These are phyloP conservation scores for Eucommia ulmoides DNA, from an alignment of 257 asterid species.

Conservation along the genomic window DNA sequence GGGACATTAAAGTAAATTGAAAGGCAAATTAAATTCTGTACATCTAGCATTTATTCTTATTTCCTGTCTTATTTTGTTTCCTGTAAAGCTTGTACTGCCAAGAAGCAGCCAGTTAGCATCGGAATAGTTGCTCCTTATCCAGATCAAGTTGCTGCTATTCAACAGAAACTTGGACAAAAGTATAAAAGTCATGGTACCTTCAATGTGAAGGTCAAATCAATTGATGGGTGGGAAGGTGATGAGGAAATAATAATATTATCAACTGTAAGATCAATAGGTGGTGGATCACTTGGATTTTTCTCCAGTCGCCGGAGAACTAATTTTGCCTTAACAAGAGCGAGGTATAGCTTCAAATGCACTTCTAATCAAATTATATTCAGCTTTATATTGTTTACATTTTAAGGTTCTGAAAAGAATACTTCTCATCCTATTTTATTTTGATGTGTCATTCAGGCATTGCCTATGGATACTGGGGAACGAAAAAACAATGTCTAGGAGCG, in stretches of 20 bases:
- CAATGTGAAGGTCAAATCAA: conserved; percentile 42
- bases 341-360: conserved; percentile 21
- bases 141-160: conserved; percentile 50
- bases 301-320: conserved; percentile 40
- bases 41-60: not conserved
- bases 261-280: conserved; percentile 39
- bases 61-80: not conserved
- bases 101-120: conserved; percentile 31
- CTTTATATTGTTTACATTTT: not conserved
- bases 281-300: conserved; percentile 49
- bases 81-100: conserved; percentile 29
- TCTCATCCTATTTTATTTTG: conserved; percentile 1
- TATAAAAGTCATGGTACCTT: conserved; percentile 23
- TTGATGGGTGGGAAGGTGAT: conserved; percentile 73
- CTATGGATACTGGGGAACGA: conserved; percentile 71
- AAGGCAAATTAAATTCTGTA: no score
- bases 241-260: conserved; percentile 55
- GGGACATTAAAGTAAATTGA: no score
- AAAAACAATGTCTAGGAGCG: conserved; percentile 22
- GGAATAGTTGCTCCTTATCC: conserved; percentile 64
- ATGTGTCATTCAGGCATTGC: conserved; percentile 42
- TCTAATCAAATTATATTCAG: not conserved
- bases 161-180: conserved; percentile 18
- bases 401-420: no score
- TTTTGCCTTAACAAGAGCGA: conserved; percentile 73